Percentiles rank a stretch among this genome's conserved stretches.
phyloP scores from a whole-genome alignment of 2,329 filamentous ascomycete genomes.

The Trichoderma sp. region DNA sequence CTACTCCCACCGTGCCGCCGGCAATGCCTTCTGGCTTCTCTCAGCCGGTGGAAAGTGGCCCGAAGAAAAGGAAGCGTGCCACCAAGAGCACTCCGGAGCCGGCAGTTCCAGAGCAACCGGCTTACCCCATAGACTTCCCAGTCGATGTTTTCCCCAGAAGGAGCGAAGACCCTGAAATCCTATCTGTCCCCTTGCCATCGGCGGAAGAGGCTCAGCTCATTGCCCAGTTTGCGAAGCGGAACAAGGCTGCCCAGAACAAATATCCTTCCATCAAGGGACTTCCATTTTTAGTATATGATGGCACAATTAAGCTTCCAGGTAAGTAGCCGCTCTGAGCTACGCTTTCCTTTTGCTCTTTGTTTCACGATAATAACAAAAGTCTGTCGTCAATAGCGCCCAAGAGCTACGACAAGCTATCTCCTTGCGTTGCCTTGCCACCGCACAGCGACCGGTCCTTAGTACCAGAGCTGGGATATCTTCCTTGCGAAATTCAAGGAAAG shows the following conservation, averaged over 20 bases:
- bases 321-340: conserved; percentile 15
- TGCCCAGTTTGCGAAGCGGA: conserved; percentile 46
- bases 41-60: conserved; percentile 36
- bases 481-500: conserved; percentile 50
- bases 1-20: neutral
- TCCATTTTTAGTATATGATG: conserved; percentile 45
- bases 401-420: conserved; percentile 51
- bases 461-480: conserved; percentile 47
- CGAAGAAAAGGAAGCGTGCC: conserved; percentile 47
- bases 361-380: neutral
- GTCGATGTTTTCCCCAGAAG: conserved; percentile 39
- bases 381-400: conserved; percentile 41
- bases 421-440: conserved; percentile 48
- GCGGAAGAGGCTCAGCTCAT: conserved; percentile 44
- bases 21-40: conserved; percentile 25
- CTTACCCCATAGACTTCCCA: conserved; percentile 37
- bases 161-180: conserved; percentile 42
- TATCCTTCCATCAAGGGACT: conserved; percentile 47
- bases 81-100: conserved; percentile 38
- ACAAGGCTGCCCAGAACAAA: conserved; percentile 44
- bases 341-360: neutral
- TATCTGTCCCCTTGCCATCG: conserved; percentile 40
- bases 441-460: conserved; percentile 46
- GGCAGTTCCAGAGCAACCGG: conserved; percentile 36
- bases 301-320: conserved; percentile 47